phyloP scores from a whole-genome alignment of 192 early-diverging fungal species.

The Dispira simplex region DNA sequence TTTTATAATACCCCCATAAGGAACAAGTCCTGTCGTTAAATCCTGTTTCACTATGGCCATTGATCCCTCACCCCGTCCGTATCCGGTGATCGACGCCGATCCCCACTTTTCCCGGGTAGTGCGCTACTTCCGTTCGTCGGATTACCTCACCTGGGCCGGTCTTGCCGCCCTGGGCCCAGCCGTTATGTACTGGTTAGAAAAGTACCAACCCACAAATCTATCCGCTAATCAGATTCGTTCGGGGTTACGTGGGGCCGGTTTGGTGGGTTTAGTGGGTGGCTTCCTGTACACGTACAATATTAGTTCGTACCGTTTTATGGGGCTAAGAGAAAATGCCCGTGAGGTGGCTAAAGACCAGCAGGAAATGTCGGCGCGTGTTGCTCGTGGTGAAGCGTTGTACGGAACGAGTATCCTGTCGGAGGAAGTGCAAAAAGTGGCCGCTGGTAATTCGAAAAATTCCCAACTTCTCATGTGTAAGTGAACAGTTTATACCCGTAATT shows the following conservation, averaged over 20 bases:
- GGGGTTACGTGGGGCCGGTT: constrained; percentile 33
- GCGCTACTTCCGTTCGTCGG: constrained; percentile 73
- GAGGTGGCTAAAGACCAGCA: constrained; percentile 53
- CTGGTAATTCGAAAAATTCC: constrained; percentile 47
- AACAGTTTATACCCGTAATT: not conserved
- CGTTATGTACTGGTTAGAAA: constrained; percentile 60
- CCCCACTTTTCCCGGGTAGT: constrained; percentile 83
- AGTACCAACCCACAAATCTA: constrained; percentile 9
- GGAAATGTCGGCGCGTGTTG: constrained; percentile 43
- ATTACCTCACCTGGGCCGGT: constrained; percentile 48
- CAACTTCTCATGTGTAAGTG: constrained; percentile 44
- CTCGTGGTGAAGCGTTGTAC: constrained; percentile 51
- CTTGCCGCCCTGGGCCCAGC: constrained; percentile 56
- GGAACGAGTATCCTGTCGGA: constrained; percentile 37
- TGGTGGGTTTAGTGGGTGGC: constrained; percentile 41
- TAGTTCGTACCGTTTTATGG: constrained; percentile 70
- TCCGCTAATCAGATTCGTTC: constrained; percentile 17
- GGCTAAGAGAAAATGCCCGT: constrained; percentile 69
- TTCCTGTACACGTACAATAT: constrained; percentile 66
- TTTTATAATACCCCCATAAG: too few relatives aligned
- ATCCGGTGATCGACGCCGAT: constrained; percentile 76
- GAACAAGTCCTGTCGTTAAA: too few relatives aligned
- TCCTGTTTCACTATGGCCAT: constrained; percentile 3
- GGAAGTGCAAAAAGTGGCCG: constrained; percentile 38
- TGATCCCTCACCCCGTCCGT: constrained; percentile 23